Base-by-base conservation (phyloP, 2,329 filamentous ascomycete genomes). In the Thyridium curvatum region DNA sequence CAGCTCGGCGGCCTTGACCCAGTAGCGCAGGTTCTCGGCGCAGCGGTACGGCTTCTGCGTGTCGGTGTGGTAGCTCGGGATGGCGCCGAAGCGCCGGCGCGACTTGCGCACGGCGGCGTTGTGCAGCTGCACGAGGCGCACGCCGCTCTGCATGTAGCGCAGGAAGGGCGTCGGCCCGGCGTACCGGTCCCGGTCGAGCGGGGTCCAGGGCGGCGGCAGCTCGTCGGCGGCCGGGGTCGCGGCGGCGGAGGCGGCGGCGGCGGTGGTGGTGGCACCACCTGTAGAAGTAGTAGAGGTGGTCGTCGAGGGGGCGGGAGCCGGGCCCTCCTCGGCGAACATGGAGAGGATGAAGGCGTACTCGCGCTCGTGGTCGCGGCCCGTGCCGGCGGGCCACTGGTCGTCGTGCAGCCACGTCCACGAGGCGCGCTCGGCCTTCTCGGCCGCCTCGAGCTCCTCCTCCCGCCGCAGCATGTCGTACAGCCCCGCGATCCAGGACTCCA, bases 1-100 rank as follows among this genome's bases (percentile, higher is more conserved):
- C 42, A 97, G 71, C 65, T 98, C 90, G 8, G 90, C 89, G 2
- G 91, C 93, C 67, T 98, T 98, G 62, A 86, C 77, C 91, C 93
- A 98, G 69, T 85, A 98, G 31, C 89, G 79, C 45, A 98, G 72
- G 59, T 98, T 98, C 51, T 98, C 93, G 3, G 90, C 88, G 46
- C 83, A 83, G 35, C 93, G 84, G 60, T 98, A 98, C 0, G 93
- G 93, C 64, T 97, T 97, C 43, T 80, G 82, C 9, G 93, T 91
- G 60, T 98, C 89, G n/a, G 81, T 82, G 59, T 97, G 93, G 60
- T 84, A 96, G 9, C 77, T 76, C 41, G 87, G 88, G 55, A 98
- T 96, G 46, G 86, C 79, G 38, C 90, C 89, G 57, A 97, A 97
- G 8, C 85, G 86, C 21, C 87, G 77, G 55, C 84, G 82, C 16